These are phyloP conservation scores for Solanum chmielewskii DNA, from an alignment of 257 asterid species.

Conservation along the genomic window DNA sequence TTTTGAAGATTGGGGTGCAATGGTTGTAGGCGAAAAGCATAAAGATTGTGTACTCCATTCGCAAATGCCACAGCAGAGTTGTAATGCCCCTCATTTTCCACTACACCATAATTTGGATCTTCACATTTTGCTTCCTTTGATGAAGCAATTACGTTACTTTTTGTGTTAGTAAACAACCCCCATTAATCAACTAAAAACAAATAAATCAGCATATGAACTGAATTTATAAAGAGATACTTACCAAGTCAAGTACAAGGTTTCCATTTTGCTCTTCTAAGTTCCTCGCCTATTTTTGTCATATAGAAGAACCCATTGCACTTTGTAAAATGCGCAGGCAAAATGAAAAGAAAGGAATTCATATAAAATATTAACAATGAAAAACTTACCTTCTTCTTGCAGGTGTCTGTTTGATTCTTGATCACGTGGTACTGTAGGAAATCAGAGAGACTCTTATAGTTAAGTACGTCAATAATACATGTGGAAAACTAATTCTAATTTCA, in stretches of 20 bases:
- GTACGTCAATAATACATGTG: not conserved
- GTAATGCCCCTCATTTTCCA: conserved; percentile 17
- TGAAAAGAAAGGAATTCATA: not conserved
- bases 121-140: conserved; percentile 20
- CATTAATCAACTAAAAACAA: not conserved
- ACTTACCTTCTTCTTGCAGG: conserved; percentile 27
- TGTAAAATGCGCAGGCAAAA: not conserved
- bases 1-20: conserved; percentile 15
- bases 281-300: conserved; percentile 9
- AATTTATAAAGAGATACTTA: not conserved
- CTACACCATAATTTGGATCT: conserved; percentile 16
- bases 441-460: not conserved
- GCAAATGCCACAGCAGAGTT: conserved; percentile 10
- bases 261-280: conserved; percentile 28
- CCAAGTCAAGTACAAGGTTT: conserved; percentile 19
- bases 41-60: conserved; percentile 18
- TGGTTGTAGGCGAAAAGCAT: conserved; percentile 14
- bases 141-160: not conserved
- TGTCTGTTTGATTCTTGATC: conserved; percentile 24
- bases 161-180: not conserved
- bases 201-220: not conserved
- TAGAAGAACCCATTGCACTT: not conserved
- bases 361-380: not conserved
- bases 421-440: conserved; percentile 16
- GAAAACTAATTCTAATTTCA: not conserved